Evolutionary conservation across 2,329 filamentous ascomycete species (phyloP).

Genomic region (Aspergillus hortae): DNA sequence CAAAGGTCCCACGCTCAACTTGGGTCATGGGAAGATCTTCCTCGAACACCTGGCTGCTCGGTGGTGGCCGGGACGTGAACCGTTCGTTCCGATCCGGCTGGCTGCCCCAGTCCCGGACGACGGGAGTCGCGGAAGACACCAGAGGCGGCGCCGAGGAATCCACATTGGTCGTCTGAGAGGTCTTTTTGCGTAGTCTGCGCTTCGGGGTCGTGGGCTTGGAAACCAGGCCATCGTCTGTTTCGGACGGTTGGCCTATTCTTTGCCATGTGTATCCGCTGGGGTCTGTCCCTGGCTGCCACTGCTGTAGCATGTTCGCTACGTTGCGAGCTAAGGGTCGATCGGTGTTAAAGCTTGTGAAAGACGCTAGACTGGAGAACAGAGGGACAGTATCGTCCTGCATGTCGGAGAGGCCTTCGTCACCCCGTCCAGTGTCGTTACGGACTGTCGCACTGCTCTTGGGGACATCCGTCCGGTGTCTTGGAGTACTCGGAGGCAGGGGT

Average conservation of each 20-base stretch:
- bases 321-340: constrained; percentile 19
- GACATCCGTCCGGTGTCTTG: background rate
- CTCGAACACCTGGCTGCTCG: constrained; percentile 33
- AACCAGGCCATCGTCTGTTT: constrained; percentile 15
- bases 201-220: constrained; percentile 16
- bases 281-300: constrained; percentile 33
- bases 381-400: background rate
- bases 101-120: constrained; percentile 28
- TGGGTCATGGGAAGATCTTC: constrained; percentile 40
- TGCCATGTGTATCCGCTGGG: constrained; percentile 35
- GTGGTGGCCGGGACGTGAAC: constrained; percentile 16
- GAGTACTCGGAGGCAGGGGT: background rate
- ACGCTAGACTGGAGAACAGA: constrained; percentile 21
- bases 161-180: constrained; percentile 15
- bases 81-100: constrained; percentile 25
- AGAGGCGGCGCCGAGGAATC: constrained; percentile 17
- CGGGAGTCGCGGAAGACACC: constrained; percentile 22
- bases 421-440: background rate
- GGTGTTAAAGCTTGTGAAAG: constrained; percentile 26
- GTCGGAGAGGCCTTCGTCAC: background rate
- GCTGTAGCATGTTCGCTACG: constrained; percentile 29
- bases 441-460: background rate
- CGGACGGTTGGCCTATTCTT: constrained; percentile 17
- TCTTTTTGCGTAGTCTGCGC: constrained; percentile 25
- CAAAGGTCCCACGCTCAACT: constrained; percentile 37